Evolutionary conservation across 2,329 filamentous ascomycete species (phyloP).

Genomic region (Penicillium oxalicum): DNA sequence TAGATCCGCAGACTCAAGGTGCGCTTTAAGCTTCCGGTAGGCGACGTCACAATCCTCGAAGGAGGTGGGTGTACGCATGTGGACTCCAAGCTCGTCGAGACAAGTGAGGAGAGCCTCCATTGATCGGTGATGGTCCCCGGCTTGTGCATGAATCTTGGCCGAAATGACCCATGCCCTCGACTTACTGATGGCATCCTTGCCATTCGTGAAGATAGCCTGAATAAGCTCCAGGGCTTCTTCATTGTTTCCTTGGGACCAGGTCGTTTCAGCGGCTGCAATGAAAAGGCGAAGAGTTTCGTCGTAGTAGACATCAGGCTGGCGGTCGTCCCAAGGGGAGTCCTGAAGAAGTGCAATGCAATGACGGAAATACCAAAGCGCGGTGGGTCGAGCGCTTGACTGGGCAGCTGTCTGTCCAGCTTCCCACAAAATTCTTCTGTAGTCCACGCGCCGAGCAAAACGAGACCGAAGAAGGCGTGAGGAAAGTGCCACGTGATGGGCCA

Average conservation of each 20-base stretch:
- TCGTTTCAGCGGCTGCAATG: slow-evolving; percentile 74
- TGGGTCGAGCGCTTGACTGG: slow-evolving; percentile 75
- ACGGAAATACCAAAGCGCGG: slow-evolving; percentile 74
- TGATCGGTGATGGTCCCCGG: slow-evolving; percentile 64
- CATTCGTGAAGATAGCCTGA: slow-evolving; percentile 62
- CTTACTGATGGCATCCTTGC: slow-evolving; percentile 68
- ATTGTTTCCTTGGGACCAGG: slow-evolving; percentile 70
- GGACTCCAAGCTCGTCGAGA: slow-evolving; percentile 61
- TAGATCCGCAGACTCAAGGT: slow-evolving; percentile 54
- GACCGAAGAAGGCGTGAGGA: slow-evolving; percentile 68
- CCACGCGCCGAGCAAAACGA: slow-evolving; percentile 53
- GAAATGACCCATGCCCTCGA: slow-evolving; percentile 78
- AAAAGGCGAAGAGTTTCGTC: slow-evolving; percentile 78
- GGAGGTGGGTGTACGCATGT: slow-evolving; percentile 59
- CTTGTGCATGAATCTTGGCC: slow-evolving; percentile 69
- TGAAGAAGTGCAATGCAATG: slow-evolving; percentile 75
- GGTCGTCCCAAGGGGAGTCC: slow-evolving; percentile 67
- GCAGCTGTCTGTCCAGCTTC: slow-evolving; percentile 72
- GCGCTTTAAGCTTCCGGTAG: slow-evolving; percentile 59
- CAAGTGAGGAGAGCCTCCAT: slow-evolving; percentile 66
- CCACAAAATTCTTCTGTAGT: slow-evolving; percentile 70
- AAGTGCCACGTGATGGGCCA: slow-evolving; percentile 75
- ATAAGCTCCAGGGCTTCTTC: slow-evolving; percentile 64
- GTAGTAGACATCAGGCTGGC: slow-evolving; percentile 67
- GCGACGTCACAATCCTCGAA: slow-evolving; percentile 72